phyloP scores from a whole-genome alignment of 2,329 filamentous ascomycete species.

The Seiridium unicorne region DNA sequence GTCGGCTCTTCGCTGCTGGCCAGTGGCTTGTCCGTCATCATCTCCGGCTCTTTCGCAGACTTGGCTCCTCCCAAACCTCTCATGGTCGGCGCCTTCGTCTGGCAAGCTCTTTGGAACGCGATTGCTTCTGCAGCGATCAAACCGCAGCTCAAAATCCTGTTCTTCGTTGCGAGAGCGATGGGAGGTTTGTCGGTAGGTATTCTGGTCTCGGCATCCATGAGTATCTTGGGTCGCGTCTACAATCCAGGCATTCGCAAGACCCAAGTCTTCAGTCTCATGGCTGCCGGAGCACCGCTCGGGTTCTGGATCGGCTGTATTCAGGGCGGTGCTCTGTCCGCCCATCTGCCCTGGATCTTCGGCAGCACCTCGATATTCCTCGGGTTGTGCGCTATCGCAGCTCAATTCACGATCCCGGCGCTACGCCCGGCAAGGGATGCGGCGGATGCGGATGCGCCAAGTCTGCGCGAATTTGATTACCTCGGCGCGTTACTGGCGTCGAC shows the following conservation, averaged over 20 bases:
- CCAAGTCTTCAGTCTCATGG: conserved; percentile 32
- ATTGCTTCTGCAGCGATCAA: conserved; percentile 30
- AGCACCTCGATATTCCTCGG: conserved; percentile 37
- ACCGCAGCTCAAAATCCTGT: conserved; percentile 29
- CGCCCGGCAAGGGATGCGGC: conserved; percentile 22
- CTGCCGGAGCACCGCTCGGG: conserved; percentile 30
- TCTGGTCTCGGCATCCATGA: conserved; percentile 33
- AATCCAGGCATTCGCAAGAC: conserved; percentile 34
- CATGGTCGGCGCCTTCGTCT: conserved; percentile 39
- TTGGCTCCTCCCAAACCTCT: conserved; percentile 36
- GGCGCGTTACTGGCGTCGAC: conserved; percentile 24
- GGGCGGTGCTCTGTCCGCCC: conserved; percentile 36
- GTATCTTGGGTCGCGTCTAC: conserved; percentile 34
- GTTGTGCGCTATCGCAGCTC: conserved; percentile 33
- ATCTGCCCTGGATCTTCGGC: conserved; percentile 42
- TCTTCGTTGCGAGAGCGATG: conserved; percentile 35
- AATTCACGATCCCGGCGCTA: conserved; percentile 36
- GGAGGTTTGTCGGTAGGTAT: conserved; percentile 33
- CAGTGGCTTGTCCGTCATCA: conserved; percentile 39
- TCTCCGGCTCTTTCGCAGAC: conserved; percentile 32
- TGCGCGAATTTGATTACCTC: conserved; percentile 24
- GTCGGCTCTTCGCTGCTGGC: conserved; percentile 38
- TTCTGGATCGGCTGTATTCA: conserved; percentile 36
- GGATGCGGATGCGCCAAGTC: conserved; percentile 20
- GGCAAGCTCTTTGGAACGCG: conserved; percentile 39